Base-by-base conservation (phyloP, 768 basidiomycete genomes). In the Boletus pseudopeckii region DNA sequence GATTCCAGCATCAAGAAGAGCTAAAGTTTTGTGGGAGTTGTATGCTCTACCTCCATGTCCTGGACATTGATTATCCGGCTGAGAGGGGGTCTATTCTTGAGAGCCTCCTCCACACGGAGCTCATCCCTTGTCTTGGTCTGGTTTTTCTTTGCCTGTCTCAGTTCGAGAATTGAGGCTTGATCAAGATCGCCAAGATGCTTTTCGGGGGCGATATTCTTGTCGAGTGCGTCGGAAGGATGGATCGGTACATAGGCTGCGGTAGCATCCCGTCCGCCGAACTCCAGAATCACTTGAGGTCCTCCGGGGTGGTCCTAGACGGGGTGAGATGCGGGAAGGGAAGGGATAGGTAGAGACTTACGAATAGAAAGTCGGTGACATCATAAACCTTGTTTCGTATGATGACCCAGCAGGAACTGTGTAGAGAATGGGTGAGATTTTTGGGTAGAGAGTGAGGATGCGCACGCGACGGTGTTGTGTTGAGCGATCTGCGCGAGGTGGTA, bases 231-330 rank as follows among this genome's bases (percentile, higher is more conserved):
- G 24, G 86, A 82, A 4, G 94, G 85, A 70, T 98, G 95, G 40
- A 97, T 90, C 6, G 89, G 88, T 56, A 87, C 80, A 64, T 86
- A 90, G 5, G 75, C 86, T 7, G 71, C 70, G 0, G 89, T 90
- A n/a, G 91, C 92, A 67, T 94, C 94, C 55, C 78, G 80, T 9
- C 95, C 95, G 9, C 83, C 93, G 62, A 92, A 90, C 63, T 83
- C 85, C 18, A 96, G 65, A 56, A 98, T 90, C 63, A 92, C 87
- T 52, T 80, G 79, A 17, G 85, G 74, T 3, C 95, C 95, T 18
- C 95, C 93, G 7, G 89, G 88, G 60, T 91, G 89, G 46, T 85
- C 80, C 84, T 87, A 58, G 26, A 59, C 32, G 48, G 13, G 13
- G 42, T 63, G 49, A 57, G 17, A 38, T 14, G n/a, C 1, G 26